Evolutionary conservation across 768 basidiomycete genomes (phyloP).

Genomic region (Pleurotus tuber-regium): DNA sequence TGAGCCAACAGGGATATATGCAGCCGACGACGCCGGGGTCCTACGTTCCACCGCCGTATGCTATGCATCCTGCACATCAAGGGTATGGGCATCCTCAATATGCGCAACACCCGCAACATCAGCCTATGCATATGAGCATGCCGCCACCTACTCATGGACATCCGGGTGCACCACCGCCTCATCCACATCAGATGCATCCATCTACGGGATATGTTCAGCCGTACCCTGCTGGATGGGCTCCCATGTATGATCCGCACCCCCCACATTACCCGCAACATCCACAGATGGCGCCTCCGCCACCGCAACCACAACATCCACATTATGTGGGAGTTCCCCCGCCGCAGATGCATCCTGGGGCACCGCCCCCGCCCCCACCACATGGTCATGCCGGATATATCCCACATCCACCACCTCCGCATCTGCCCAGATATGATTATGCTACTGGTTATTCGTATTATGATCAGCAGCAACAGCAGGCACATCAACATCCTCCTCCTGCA

Average conservation of each 20-base stretch:
- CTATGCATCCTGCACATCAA: conserved; percentile 1
- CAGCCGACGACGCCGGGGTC: conserved; percentile 19
- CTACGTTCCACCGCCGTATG: conserved; percentile 11
- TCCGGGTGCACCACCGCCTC: neutral
- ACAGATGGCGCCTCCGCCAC: conserved; percentile 11
- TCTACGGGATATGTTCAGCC: conserved; percentile 7
- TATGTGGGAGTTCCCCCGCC: conserved; percentile 10
- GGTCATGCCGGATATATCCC: conserved; percentile 10
- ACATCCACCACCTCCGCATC: conserved; percentile 6
- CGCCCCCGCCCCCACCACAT: conserved; percentile 11
- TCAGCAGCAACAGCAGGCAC: conserved; percentile 16
- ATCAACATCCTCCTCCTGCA: neutral
- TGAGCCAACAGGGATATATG: conserved; percentile 18
- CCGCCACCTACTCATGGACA: conserved; percentile 8
- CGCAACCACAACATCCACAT: too few relatives aligned
- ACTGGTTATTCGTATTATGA: conserved; percentile 16
- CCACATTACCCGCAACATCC: neutral
- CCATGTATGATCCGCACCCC: conserved; percentile 14
- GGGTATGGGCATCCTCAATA: conserved; percentile 8
- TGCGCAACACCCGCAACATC: conserved; percentile 5
- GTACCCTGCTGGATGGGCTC: conserved; percentile 7
- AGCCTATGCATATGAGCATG: conserved; percentile 10
- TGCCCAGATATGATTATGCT: conserved; percentile 10
- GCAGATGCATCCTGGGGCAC: conserved; percentile 12
- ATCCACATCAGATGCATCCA: conserved; percentile 8